These are phyloP conservation scores for Fusarium chaquense DNA, from an alignment of 2,329 filamentous ascomycete species.

Conservation along the genomic window DNA sequence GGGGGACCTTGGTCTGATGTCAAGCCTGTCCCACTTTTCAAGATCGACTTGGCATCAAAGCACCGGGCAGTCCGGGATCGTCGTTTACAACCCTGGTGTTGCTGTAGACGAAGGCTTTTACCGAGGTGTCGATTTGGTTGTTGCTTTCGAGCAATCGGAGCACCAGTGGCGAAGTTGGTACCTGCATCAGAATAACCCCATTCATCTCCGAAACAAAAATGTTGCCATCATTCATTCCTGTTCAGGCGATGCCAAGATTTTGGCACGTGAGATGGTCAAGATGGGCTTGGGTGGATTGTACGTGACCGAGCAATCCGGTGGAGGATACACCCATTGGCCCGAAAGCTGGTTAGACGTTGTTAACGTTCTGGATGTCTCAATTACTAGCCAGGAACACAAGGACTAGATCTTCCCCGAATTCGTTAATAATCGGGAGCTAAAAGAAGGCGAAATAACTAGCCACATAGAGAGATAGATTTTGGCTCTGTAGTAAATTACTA, in stretches of 20 bases:
- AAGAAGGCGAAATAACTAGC: no score
- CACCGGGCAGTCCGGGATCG: neutral
- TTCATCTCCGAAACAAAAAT: neutral
- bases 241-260: slow-evolving; percentile 3
- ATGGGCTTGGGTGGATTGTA: slow-evolving; percentile 29
- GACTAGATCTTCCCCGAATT: neutral
- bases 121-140: neutral
- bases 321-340: slow-evolving; percentile 36
- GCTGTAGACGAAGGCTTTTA: neutral
- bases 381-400: neutral
- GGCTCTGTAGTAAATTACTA: no score
- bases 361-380: neutral
- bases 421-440: no score
- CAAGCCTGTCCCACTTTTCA: slow-evolving; percentile 21
- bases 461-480: no score
- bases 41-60: neutral
- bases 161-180: slow-evolving; percentile 4
- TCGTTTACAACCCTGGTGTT: slow-evolving; percentile 7
- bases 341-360: neutral
- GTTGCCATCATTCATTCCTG: slow-evolving; percentile 35
- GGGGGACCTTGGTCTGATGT: neutral
- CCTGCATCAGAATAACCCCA: neutral
- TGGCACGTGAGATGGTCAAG: slow-evolving; percentile 11
- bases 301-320: slow-evolving; percentile 28
- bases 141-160: slow-evolving; percentile 7